Evolutionary conservation across 495 filamentous ascomycete genomes (phyloP), one percentile per base, ranked within the genome.

Genomic region (Elasticomyces elasticus): DNA sequence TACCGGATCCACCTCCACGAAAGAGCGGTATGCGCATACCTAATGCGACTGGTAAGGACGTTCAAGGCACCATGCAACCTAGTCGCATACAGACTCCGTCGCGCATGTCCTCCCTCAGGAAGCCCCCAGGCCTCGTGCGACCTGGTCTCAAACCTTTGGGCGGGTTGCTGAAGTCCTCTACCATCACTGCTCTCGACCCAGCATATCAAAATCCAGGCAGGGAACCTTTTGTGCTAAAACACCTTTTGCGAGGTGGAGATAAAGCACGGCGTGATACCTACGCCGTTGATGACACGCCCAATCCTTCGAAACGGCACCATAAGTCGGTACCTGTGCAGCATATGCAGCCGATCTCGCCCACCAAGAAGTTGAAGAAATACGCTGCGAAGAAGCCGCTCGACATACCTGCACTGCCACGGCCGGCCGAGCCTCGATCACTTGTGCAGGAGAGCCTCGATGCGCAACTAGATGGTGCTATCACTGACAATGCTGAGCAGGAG

Each of bases 81-180:
- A n/a, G 13, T 5, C 30, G 13, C 13, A 40, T 13, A 3, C 5
- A 40, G 19, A 3, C 5, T 13, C 12, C 12, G 5, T 5, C 20
- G 42, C 19, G 17, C 17, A 45, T 15, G 42, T 12, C 20, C 22
- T 28, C 3, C 2, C 20, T 26, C 23, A 44, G 26, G n/a, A 24
- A 19, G 50, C 25, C 37, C 50, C 1, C 28, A 28, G 1, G 6
- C 9, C 9, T 53, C 50, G 2, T 38, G 19, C 38, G 50, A 44
- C 15, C n/a, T n/a, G n/a, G n/a, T n/a, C n/a, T n/a, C n/a, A n/a
- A n/a, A n/a, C n/a, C n/a, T n/a, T n/a, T n/a, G n/a, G n/a, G n/a
- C 12, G 52, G 52, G 19, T 47, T 35, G 42, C 52, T 54, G 15
- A 54, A 48, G 52, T 26, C 41, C 15, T 27, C 42, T 6, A 35